Conservation (phyloP, 768 basidiomycete species). For the Auricularia sp. region DNA sequence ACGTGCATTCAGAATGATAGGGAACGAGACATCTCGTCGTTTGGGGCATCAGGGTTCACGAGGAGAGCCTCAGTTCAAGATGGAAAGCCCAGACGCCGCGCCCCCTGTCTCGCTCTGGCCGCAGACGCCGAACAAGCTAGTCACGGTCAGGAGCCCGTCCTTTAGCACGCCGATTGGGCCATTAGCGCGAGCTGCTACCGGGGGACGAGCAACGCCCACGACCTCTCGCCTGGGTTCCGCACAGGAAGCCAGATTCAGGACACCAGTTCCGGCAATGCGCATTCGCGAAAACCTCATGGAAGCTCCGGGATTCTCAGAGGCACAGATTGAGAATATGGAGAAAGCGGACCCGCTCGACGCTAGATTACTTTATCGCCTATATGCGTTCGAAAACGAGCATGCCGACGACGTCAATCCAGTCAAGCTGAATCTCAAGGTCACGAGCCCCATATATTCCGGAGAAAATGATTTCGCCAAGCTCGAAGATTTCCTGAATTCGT, state of each 20-base stretch:
- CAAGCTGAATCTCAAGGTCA: background rate
- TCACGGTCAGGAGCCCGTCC: too few species aligned
- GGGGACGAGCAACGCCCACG: too few species aligned
- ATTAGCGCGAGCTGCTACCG: too few species aligned
- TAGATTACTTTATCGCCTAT: background rate
- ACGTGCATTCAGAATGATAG: too few species aligned
- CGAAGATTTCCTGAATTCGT: background rate
- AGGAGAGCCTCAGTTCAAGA: too few species aligned
- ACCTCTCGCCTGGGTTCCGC: too few species aligned
- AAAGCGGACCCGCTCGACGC: background rate
- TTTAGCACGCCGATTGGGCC: too few species aligned
- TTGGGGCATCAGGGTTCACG: too few species aligned
- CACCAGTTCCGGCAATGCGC: background rate
- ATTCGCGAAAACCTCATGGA: background rate
- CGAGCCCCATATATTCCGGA: background rate
- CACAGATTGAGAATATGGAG: background rate
- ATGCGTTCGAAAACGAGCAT: background rate
- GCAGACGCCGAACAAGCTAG: too few species aligned
- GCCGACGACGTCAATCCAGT: background rate
- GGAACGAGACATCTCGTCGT: too few species aligned
- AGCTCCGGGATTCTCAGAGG: background rate
- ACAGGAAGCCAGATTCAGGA: background rate
- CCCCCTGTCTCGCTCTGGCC: too few species aligned
- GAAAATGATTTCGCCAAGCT: background rate
- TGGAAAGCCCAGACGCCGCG: too few species aligned